Evolutionary conservation across 139 green algal species (phyloP).

Genomic region (Chlamydomonas sp.): DNA sequence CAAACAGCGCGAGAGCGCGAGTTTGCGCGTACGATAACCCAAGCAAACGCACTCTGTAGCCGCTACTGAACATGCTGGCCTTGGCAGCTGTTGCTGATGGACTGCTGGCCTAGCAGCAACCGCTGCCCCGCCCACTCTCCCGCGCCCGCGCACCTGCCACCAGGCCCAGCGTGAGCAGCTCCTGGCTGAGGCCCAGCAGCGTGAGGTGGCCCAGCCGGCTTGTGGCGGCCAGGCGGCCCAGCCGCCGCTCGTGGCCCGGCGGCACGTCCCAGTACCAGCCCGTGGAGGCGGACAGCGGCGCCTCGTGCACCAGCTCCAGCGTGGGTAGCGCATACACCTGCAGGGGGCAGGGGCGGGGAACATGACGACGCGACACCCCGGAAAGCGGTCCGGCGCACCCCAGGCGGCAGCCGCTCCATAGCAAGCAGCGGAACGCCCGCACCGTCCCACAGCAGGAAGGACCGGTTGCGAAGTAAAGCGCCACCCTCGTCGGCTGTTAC

Average conservation of each 20-base stretch:
- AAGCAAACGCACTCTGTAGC: too few species aligned
- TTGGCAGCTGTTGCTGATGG: background rate
- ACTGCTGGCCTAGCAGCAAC: background rate
- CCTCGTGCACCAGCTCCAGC: constrained; percentile 44
- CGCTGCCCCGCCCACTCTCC: background rate
- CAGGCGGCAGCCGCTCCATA: background rate
- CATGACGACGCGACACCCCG: background rate
- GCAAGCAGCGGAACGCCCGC: background rate
- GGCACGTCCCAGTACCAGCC: constrained; percentile 44
- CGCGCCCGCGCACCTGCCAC: constrained; percentile 17
- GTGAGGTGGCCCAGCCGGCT: constrained; percentile 43
- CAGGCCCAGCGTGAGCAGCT: constrained; percentile 48
- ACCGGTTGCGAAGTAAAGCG: background rate
- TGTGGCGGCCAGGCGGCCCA: constrained; percentile 26
- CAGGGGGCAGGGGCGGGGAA: background rate
- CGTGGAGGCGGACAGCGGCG: constrained; percentile 27
- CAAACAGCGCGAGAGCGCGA: too few species aligned
- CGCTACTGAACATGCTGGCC: too few species aligned
- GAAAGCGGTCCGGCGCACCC: background rate
- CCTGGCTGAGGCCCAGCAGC: constrained; percentile 41
- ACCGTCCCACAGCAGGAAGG: background rate
- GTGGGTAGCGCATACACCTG: constrained; percentile 61
- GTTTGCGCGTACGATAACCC: too few species aligned
- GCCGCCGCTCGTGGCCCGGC: constrained; percentile 1
- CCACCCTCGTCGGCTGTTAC: background rate